Percentiles rank a stretch among this genome's conserved stretches.
These are phyloP conservation scores for Capsicum chinense DNA, from an alignment of 257 asterid genomes.

Conservation along the genomic window DNA sequence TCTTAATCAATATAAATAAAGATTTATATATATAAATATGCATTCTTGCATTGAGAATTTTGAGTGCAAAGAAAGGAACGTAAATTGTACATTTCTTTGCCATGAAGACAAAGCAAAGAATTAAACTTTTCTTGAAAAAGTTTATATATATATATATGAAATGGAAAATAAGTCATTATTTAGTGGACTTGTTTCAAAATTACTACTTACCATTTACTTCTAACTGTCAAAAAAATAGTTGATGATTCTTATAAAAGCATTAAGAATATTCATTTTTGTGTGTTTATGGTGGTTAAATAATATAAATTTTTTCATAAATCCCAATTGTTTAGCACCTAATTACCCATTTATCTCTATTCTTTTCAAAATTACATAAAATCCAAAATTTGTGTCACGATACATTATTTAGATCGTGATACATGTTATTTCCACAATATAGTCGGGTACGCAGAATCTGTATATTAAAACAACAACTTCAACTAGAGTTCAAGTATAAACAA, in stretches of 20 bases:
- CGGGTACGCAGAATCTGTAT: too few species aligned
- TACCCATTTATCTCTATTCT: too few species aligned
- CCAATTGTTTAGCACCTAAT: too few species aligned
- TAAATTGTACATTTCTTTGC: constrained; percentile 34
- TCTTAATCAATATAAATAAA: background rate
- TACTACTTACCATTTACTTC: constrained; percentile 44
- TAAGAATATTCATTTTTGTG: constrained; percentile 23
- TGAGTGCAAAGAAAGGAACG: constrained; percentile 52
- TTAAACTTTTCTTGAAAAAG: background rate
- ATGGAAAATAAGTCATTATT: constrained; percentile 19
- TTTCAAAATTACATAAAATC: too few species aligned
- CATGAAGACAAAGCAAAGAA: constrained; percentile 36
- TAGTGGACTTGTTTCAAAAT: constrained; percentile 44
- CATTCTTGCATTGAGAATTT: constrained; percentile 27
- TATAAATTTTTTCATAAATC: background rate
- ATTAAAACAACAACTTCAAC: too few species aligned
- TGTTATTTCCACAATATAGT: too few species aligned
- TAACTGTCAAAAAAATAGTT: constrained; percentile 39
- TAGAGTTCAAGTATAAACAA: too few species aligned
- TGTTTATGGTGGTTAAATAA: background rate
- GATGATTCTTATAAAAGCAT: constrained; percentile 18
- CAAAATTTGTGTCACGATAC: too few species aligned
- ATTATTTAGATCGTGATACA: too few species aligned
- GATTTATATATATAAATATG: constrained; percentile 27
- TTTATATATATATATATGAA: background rate